A percentile compares a stretch with the other conserved stretches of the same genome.
Evolutionary conservation across 2,329 filamentous ascomycete genomes (phyloP).

Genomic region (Aureobasidium sp.): DNA sequence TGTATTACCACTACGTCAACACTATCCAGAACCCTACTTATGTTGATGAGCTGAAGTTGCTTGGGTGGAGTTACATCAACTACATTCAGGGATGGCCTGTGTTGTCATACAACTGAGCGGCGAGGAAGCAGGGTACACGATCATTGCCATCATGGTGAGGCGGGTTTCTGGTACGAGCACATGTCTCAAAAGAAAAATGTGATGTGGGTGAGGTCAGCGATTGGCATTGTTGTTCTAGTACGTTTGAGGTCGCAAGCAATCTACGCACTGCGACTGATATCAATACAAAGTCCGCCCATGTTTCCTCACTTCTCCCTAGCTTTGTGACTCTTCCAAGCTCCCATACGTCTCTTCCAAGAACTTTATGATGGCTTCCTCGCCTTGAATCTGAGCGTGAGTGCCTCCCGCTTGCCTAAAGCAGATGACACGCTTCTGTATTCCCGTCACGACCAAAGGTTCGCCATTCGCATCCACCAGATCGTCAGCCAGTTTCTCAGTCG

Average conservation of each 20-base stretch:
- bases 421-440: conserved; percentile 21
- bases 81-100: conserved; percentile 16
- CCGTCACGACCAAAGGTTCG: not conserved
- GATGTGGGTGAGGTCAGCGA: no score
- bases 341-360: not conserved
- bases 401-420: conserved; percentile 31
- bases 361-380: conserved; percentile 24
- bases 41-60: conserved; percentile 13
- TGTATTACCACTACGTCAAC: conserved; percentile 28
- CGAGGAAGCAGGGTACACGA: no score
- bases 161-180: no score
- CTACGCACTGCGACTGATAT: no score
- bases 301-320: not conserved
- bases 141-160: no score
- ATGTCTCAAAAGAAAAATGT: no score
- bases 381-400: conserved; percentile 29
- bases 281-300: no score
- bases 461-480: conserved; percentile 18
- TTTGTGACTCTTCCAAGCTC: not conserved
- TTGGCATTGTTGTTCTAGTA: no score
- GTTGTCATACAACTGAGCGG: not conserved
- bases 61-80: conserved; percentile 17
- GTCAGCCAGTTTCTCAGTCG: conserved; percentile 17
- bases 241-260: no score
- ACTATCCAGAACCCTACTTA: conserved; percentile 8